Percentiles rank a stretch among this genome's conserved stretches.
Conservation (phyloP, 164 flowering plant genomes). For the Pachysandra terminalis region DNA sequence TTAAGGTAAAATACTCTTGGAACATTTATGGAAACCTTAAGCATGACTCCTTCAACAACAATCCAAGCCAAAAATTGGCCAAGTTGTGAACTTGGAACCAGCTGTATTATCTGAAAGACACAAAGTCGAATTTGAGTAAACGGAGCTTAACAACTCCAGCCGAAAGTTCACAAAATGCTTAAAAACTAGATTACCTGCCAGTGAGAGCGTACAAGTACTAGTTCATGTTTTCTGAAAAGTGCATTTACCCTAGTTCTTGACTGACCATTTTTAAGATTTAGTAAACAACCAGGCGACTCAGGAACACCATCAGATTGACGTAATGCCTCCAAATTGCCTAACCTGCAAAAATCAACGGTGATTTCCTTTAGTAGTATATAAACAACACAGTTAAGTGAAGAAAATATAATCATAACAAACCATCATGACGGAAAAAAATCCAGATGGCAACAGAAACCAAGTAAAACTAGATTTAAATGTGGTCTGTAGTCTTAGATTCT, state of each 20-base stretch:
- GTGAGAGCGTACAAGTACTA: slow-evolving; percentile 50
- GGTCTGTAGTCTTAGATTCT: too few species aligned
- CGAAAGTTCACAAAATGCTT: slow-evolving; percentile 1
- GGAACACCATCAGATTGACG: slow-evolving; percentile 25
- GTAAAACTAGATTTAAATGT: background rate
- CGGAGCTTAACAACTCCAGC: slow-evolving; percentile 10
- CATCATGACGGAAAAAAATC: background rate
- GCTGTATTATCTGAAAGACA: slow-evolving; percentile 72
- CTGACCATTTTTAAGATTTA: slow-evolving; percentile 30
- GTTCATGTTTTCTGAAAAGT: slow-evolving; percentile 69
- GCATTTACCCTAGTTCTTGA: slow-evolving; percentile 64
- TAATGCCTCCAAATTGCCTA: slow-evolving; percentile 34
- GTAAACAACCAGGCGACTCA: slow-evolving; percentile 20
- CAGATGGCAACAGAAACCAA: background rate
- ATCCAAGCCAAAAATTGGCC: slow-evolving; percentile 91
- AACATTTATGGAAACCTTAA: slow-evolving; percentile 68
- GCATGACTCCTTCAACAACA: slow-evolving; percentile 82
- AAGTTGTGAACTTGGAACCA: slow-evolving; percentile 56
- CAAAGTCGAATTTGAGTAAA: slow-evolving; percentile 10
- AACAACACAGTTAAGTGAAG: background rate
- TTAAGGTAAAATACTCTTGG: slow-evolving; percentile 93
- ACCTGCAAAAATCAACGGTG: slow-evolving; percentile 40
- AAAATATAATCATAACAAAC: background rate
- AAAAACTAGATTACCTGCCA: slow-evolving; percentile 73
- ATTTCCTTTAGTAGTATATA: background rate